Conservation (phyloP, 257 asterid genomes). For the Capsicum baccatum region DNA sequence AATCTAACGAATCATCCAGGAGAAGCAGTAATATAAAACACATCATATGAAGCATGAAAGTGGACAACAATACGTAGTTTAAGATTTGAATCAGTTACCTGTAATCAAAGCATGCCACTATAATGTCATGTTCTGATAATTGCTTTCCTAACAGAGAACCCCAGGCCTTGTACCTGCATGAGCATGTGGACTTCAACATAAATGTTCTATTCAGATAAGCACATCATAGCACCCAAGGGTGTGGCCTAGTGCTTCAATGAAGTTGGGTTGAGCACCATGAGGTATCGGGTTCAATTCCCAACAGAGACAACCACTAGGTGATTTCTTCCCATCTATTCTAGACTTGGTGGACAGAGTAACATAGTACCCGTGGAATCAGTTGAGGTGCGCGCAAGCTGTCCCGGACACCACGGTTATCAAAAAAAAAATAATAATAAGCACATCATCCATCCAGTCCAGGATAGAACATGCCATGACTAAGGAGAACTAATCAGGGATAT, state of each 20-base stretch:
- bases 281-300: too few relatives aligned
- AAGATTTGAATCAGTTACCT: constrained; percentile 56
- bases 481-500: constrained; percentile 2
- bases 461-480: background rate
- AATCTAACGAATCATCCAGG: background rate
- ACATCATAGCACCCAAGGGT: background rate
- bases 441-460: constrained; percentile 3
- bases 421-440: too few relatives aligned
- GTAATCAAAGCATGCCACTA: constrained; percentile 95
- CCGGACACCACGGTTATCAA: too few relatives aligned
- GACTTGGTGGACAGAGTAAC: too few relatives aligned
- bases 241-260: too few relatives aligned
- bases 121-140: constrained; percentile 85
- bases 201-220: background rate
- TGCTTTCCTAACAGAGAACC: constrained; percentile 93
- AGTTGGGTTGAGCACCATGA: too few relatives aligned
- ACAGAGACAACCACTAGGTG: too few relatives aligned
- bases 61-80: background rate
- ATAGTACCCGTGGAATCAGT: too few relatives aligned
- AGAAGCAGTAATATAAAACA: background rate
- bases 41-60: background rate
- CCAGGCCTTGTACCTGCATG: constrained; percentile 96
- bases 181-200: background rate
- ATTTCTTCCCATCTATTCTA: too few relatives aligned
- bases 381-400: too few relatives aligned